A percentile compares a stretch with the other conserved stretches of the same genome.
Evolutionary conservation across 257 asterid species (phyloP).

Genomic region (Nicotiana noctiflora): DNA sequence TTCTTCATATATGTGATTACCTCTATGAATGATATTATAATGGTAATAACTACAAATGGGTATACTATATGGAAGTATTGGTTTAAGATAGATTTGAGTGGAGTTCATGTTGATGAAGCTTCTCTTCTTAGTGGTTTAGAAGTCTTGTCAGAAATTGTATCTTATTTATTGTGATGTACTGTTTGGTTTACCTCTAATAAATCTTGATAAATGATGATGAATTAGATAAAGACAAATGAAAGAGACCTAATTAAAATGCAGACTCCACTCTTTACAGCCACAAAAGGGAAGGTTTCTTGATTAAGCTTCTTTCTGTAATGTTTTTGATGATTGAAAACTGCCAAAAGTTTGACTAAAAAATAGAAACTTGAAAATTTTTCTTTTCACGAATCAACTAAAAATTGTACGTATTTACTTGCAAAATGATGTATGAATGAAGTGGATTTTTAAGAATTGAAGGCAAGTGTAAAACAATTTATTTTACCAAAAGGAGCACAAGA

Average conservation of each 20-base stretch:
- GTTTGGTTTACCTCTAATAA: not conserved
- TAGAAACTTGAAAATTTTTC: not conserved
- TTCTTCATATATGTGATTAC: too few relatives aligned
- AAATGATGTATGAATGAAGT: not conserved
- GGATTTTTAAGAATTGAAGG: not conserved
- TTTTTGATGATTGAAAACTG: not conserved
- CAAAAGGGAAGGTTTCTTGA: not conserved
- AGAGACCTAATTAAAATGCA: not conserved
- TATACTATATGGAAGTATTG: not conserved
- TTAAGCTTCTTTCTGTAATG: not conserved
- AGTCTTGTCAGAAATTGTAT: not conserved
- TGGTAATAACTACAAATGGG: not conserved
- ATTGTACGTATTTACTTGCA: not conserved
- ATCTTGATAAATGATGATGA: not conserved
- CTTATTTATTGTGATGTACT: not conserved
- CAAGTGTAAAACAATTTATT: not conserved
- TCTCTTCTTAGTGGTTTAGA: not conserved
- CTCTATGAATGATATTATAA: too few relatives aligned
- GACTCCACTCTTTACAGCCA: not conserved
- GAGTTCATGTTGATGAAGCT: constrained; percentile 5
- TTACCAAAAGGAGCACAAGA: not conserved
- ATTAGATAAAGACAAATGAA: not conserved
- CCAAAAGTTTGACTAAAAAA: not conserved
- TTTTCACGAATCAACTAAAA: not conserved
- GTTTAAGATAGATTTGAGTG: not conserved